Conservation (phyloP, 257 asterid species). For the Galeopsis tetrahit region DNA sequence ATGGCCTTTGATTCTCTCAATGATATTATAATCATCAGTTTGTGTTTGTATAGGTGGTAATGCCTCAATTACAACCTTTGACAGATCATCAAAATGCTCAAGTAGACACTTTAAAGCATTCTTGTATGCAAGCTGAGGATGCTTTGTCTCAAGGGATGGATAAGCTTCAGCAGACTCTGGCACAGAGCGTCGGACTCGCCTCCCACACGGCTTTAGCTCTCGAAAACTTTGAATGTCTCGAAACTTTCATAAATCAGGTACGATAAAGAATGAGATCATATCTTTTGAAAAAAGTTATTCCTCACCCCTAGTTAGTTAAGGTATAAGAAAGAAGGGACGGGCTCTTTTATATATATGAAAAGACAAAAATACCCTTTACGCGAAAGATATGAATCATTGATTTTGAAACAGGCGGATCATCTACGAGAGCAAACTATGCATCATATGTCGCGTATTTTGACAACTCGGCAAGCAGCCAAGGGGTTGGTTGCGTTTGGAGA, state of each 20-base stretch:
- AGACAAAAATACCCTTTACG: neutral
- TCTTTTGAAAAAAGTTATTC: too few relatives aligned
- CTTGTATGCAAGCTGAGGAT: slow-evolving; percentile 93
- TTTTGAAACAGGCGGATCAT: slow-evolving; percentile 76
- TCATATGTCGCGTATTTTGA: slow-evolving; percentile 75
- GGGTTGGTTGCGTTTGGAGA: slow-evolving; percentile 86
- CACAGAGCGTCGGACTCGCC: slow-evolving; percentile 61
- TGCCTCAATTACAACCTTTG: slow-evolving; percentile 74
- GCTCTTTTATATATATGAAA: neutral
- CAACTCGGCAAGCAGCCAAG: slow-evolving; percentile 81
- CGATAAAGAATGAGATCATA: neutral
- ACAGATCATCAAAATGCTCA: slow-evolving; percentile 59
- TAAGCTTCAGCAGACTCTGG: slow-evolving; percentile 82
- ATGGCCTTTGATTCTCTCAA: too few relatives aligned
- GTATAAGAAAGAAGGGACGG: too few relatives aligned
- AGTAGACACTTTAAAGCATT: slow-evolving; percentile 61
- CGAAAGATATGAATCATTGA: neutral
- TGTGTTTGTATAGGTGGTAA: slow-evolving; percentile 55
- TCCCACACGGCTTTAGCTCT: slow-evolving; percentile 62
- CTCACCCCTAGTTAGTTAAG: too few relatives aligned
- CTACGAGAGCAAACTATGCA: slow-evolving; percentile 88
- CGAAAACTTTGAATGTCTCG: slow-evolving; percentile 77
- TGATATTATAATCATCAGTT: neutral
- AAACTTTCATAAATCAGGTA: slow-evolving; percentile 78
- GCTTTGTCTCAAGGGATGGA: slow-evolving; percentile 93